Evolutionary conservation across 2,329 filamentous ascomycete genomes (phyloP).

Genomic region (Seiridium cupressi): DNA sequence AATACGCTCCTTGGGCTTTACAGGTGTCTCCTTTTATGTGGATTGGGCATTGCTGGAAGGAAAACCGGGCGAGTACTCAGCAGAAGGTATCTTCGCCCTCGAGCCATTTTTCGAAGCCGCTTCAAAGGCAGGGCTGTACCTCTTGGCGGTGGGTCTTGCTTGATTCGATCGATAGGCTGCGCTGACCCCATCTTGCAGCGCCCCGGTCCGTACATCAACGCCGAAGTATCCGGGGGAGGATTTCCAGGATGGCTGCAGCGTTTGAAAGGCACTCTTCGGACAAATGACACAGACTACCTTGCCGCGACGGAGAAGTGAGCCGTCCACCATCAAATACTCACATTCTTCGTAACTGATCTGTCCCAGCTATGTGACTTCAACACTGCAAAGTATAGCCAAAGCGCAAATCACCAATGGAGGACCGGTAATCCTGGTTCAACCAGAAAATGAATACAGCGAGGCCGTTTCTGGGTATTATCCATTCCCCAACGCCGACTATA

Average conservation of each 20-base stretch:
- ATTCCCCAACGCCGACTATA: conserved; percentile 62
- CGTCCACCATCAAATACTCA: not conserved
- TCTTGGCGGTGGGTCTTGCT: conserved; percentile 52
- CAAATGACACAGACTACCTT: conserved; percentile 58
- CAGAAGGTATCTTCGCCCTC: conserved; percentile 68
- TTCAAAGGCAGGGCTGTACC: conserved; percentile 69
- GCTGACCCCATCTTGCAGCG: conserved; percentile 21
- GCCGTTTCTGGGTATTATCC: conserved; percentile 38
- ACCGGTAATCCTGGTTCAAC: conserved; percentile 73
- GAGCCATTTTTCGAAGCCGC: conserved; percentile 76
- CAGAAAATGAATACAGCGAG: conserved; percentile 74
- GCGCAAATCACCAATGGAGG: conserved; percentile 80
- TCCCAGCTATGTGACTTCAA: conserved; percentile 53
- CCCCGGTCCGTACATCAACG: conserved; percentile 74
- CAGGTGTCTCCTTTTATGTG: conserved; percentile 73
- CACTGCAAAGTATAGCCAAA: conserved; percentile 65
- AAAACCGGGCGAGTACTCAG: conserved; percentile 64
- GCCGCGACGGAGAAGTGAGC: conserved; percentile 63
- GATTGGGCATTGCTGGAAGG: conserved; percentile 77
- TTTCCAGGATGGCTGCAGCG: conserved; percentile 80
- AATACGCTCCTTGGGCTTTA: conserved; percentile 76
- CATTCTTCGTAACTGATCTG: not conserved
- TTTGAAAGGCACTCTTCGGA: conserved; percentile 60
- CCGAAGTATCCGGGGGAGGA: conserved; percentile 71
- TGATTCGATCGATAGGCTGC: not conserved